Percentiles rank a stretch among this genome's conserved stretches.
phyloP scores from a whole-genome alignment of 2,329 filamentous ascomycete species.

The Leptodontidium sp. region DNA sequence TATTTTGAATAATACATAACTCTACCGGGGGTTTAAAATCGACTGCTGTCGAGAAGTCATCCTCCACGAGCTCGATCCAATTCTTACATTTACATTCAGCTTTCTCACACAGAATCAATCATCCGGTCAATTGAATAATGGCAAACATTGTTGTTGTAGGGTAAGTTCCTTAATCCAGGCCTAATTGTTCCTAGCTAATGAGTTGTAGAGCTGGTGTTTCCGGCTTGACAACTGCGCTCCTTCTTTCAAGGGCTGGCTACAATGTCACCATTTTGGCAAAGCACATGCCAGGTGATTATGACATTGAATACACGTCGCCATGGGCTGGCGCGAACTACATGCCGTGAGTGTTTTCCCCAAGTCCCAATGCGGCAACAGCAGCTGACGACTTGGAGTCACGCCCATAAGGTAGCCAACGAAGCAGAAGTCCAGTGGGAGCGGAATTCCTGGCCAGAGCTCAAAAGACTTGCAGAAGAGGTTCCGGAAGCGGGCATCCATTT shows the following conservation, averaged over 20 bases:
- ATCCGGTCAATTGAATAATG: constrained; percentile 30
- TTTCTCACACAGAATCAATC: background rate
- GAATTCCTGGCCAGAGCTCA: constrained; percentile 70
- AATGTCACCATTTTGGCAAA: constrained; percentile 79
- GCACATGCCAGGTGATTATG: constrained; percentile 93
- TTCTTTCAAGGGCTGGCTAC: constrained; percentile 65
- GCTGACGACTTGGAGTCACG: background rate
- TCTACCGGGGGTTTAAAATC: background rate
- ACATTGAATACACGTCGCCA: constrained; percentile 88
- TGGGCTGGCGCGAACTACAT: constrained; percentile 87
- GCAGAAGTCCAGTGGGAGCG: constrained; percentile 59
- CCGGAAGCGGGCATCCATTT: constrained; percentile 85
- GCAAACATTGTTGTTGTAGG: constrained; percentile 51
- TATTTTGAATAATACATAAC: background rate
- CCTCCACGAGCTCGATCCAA: background rate
- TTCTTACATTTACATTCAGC: background rate
- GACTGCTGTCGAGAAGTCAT: too few species aligned
- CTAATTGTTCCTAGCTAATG: background rate
- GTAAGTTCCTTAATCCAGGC: constrained; percentile 36
- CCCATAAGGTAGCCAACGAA: constrained; percentile 12
- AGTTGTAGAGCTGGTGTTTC: constrained; percentile 66
- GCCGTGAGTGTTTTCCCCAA: constrained; percentile 57
- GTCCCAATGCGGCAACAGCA: background rate
- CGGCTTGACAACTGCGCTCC: constrained; percentile 69
- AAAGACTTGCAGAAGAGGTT: constrained; percentile 65